These are phyloP conservation scores for Vanrija sp. DNA, from an alignment of 1,284 basidiomycete genomes.

Conservation along the genomic window DNA sequence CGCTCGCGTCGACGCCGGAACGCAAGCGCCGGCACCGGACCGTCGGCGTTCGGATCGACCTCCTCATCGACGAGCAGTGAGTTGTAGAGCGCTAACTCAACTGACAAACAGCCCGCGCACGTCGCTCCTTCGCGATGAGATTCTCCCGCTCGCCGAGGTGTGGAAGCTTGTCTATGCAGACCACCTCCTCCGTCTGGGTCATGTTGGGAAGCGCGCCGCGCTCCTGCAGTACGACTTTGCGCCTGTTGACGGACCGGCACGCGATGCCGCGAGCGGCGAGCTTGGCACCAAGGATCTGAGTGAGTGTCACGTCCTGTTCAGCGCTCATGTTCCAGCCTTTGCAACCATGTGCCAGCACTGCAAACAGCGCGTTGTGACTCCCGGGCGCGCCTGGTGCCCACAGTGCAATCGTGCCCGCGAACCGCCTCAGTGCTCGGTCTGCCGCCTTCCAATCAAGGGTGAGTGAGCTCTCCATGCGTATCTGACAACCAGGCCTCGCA, in stretches of 20 bases:
- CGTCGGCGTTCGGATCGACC: slow-evolving; percentile 26
- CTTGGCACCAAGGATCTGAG: slow-evolving; percentile 4
- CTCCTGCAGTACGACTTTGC: slow-evolving; percentile 59
- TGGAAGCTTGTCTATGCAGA: slow-evolving; percentile 63
- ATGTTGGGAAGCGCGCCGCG: slow-evolving; percentile 64
- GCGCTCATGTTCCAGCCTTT: neutral
- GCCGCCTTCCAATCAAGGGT: slow-evolving; percentile 75
- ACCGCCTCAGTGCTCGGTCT: slow-evolving; percentile 40
- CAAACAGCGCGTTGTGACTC: slow-evolving; percentile 3
- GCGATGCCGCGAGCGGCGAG: slow-evolving; percentile 12
- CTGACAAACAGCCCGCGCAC: slow-evolving; percentile 24
- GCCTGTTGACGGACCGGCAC: neutral
- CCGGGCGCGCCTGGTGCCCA: neutral
- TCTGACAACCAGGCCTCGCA: slow-evolving; percentile 58
- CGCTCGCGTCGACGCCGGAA: neutral
- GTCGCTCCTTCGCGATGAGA: slow-evolving; percentile 24
- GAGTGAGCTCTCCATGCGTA: slow-evolving; percentile 19
- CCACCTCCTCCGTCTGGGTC: slow-evolving; percentile 64
- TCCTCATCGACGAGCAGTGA: slow-evolving; percentile 27
- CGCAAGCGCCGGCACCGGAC: slow-evolving; percentile 11
- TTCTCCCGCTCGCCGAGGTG: slow-evolving; percentile 28
- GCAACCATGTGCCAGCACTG: slow-evolving; percentile 15
- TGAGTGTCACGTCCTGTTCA: neutral
- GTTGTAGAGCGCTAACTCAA: neutral
- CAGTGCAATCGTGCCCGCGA: neutral